These are phyloP conservation scores for Thalassiosira profunda DNA, from an alignment of 108 stramenopile species.

Conservation along the genomic window DNA sequence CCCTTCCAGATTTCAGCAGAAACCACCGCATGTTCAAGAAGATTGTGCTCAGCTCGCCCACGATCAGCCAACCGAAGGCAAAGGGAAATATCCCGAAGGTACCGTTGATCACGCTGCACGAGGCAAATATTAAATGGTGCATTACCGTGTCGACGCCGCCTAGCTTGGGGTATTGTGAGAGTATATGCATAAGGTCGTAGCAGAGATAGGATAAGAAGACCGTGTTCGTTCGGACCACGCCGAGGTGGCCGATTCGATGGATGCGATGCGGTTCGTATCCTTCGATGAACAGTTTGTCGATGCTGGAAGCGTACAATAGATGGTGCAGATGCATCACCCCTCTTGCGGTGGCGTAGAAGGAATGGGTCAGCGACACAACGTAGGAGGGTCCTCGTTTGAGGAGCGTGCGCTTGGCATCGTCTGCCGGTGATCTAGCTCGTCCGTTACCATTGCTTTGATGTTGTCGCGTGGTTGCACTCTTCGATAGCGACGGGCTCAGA, in stretches of 20 bases:
- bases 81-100: slow-evolving; percentile 39
- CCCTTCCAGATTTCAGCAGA: slow-evolving; percentile 20
- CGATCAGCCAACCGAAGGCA: slow-evolving; percentile 44
- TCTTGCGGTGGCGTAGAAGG: slow-evolving; percentile 31
- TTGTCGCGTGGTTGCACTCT: not conserved
- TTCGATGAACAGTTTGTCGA: slow-evolving; percentile 34
- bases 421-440: not conserved
- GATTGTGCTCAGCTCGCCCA: slow-evolving; percentile 43
- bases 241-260: slow-evolving; percentile 23
- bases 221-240: slow-evolving; percentile 34
- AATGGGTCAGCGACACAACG: slow-evolving; percentile 36
- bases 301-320: slow-evolving; percentile 11
- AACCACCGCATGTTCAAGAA: slow-evolving; percentile 51
- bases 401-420: slow-evolving; percentile 17
- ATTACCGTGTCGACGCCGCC: slow-evolving; percentile 37
- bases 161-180: slow-evolving; percentile 37
- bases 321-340: slow-evolving; percentile 32
- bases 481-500: not conserved
- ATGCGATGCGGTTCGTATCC: not conserved
- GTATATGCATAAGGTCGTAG: slow-evolving; percentile 39
- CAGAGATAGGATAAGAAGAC: slow-evolving; percentile 44
- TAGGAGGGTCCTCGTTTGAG: slow-evolving; percentile 42
- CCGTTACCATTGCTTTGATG: not conserved
- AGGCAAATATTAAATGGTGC: slow-evolving; percentile 42
- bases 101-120: slow-evolving; percentile 32